Base-by-base conservation (phyloP, 2,329 filamentous ascomycete species). In the Aspergillus novoparasiticus region DNA sequence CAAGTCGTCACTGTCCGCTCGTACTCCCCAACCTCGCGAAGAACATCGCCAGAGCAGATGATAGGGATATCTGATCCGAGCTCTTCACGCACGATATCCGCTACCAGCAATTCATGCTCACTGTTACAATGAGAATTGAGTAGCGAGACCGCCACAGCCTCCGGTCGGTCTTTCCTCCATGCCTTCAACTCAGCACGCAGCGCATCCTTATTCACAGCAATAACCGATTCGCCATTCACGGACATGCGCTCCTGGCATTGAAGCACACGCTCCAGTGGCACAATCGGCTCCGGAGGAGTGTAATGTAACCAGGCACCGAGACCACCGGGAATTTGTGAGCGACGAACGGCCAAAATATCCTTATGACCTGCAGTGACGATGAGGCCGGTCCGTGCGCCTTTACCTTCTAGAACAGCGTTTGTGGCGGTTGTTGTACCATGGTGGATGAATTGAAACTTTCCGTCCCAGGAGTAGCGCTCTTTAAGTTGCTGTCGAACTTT, bases 321-420 rank as follows among this genome's bases (percentile, higher is more conserved):
- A 3, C 81, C 81, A 4, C 83, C 83, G 0, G 82, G 82, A n/a
- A 85, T 84, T 60, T 84, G 82, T 23, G 80, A 83, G 30, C 82
- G 74, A 10, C 82, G 73, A 12, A 82, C 72, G 0, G 78, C 78
- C 56, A 84, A 71, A 51, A 84, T 78, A 66, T 84, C 82, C 64
- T 83, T 83, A 71, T 84, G 82, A 4, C 82, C 82, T 2, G 78
- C 75, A 1, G 82, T 84, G 12, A 84, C 80, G 34, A 84, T 72
- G 1, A 84, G 72, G 1, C 77, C 82, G 1, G 81, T 78, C 34
- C 78, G 79, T n/a, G 79, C 81, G 30, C 82, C 82, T 64, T 84
- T 83, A 26, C 79, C 80, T 66, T 84, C 82, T 2, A 84, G 74
- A 23, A 84, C 80, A 5, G 82, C 82, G 66, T 84, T 84, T 1